Evolutionary conservation across 345 rosid species (phyloP).

Genomic region (Garcia nutans): DNA sequence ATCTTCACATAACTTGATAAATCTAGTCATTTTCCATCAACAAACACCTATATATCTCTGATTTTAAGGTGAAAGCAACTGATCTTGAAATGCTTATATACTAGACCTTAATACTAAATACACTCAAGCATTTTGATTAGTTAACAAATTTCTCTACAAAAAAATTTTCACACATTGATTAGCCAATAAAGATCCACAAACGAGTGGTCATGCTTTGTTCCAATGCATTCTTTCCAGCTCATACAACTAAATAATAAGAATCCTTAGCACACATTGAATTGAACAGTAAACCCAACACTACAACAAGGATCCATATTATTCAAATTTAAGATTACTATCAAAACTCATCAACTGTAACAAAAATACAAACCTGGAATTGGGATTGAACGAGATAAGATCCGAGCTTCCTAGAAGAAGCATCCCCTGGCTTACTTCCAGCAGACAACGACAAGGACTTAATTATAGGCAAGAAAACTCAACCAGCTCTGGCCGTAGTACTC

Average conservation of each 20-base stretch:
- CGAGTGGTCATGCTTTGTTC: background rate
- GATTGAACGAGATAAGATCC: constrained; percentile 79
- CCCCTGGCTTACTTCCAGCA: constrained; percentile 79
- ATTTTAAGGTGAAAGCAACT: background rate
- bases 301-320: background rate
- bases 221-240: background rate
- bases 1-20: background rate
- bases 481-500: constrained; percentile 93
- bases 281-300: background rate
- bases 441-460: constrained; percentile 78
- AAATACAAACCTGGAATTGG: constrained; percentile 71
- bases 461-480: constrained; percentile 90
- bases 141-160: background rate
- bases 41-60: background rate
- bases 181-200: background rate
- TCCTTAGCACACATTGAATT: background rate
- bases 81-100: background rate
- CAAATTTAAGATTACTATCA: background rate
- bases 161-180: background rate
- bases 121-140: background rate
- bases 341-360: background rate
- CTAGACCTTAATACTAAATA: background rate
- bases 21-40: background rate
- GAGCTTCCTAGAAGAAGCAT: constrained; percentile 65
- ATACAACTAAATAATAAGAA: background rate